Conservation (phyloP, 2,329 filamentous ascomycete genomes). For the Aureobasidium lini region DNA sequence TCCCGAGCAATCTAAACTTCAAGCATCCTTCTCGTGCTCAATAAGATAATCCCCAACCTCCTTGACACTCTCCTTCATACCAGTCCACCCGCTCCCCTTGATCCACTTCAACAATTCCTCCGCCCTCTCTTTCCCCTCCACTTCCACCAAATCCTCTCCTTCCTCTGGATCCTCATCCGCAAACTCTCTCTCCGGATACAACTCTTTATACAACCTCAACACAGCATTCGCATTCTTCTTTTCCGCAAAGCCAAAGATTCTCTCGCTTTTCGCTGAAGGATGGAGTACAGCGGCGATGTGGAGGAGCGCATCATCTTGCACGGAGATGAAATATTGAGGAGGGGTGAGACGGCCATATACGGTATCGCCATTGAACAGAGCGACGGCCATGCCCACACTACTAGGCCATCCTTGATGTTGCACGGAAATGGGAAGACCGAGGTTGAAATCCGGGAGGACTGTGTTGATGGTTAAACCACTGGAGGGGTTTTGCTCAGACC, state of each 20-base stretch:
- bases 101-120: constrained; percentile 26
- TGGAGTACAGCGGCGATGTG: constrained; percentile 47
- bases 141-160: constrained; percentile 19
- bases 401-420: constrained; percentile 13
- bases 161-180: constrained; percentile 19
- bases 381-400: constrained; percentile 2
- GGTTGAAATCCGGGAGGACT: constrained; percentile 19
- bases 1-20: neutral
- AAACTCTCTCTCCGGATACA: constrained; percentile 35
- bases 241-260: constrained; percentile 48
- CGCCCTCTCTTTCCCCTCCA: constrained; percentile 21
- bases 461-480: neutral
- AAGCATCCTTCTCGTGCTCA: neutral
- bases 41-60: constrained; percentile 9
- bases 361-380: constrained; percentile 18
- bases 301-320: constrained; percentile 43
- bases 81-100: constrained; percentile 24
- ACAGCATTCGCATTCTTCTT: constrained; percentile 42
- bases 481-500: neutral
- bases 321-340: constrained; percentile 36
- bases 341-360: neutral
- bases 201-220: constrained; percentile 30
- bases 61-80: constrained; percentile 23
- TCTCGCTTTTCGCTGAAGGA: constrained; percentile 38
- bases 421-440: constrained; percentile 18